These are phyloP conservation scores for Carex scoparia DNA, from an alignment of 176 grass and related monocot species.

Conservation along the genomic window DNA sequence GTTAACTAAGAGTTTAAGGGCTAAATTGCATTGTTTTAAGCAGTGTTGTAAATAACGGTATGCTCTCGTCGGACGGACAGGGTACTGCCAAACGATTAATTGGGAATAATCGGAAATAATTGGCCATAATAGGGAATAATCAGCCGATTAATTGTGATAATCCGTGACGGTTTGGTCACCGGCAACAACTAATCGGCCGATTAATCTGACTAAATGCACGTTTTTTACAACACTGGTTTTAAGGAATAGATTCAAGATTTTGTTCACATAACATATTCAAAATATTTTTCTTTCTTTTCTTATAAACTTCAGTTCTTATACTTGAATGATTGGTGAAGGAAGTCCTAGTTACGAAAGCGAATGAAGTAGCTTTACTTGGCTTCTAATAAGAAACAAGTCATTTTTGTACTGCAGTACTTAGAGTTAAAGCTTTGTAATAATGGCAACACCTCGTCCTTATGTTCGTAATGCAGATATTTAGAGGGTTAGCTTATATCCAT, in stretches of 20 bases:
- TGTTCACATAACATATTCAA: neutral
- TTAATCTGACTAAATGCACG: too few species aligned
- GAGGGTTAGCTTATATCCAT: constrained; percentile 93
- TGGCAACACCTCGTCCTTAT: neutral
- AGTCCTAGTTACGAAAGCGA: neutral
- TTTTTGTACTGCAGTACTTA: neutral
- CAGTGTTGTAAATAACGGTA: too few species aligned
- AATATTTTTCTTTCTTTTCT: neutral
- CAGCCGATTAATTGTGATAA: too few species aligned
- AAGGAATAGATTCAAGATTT: neutral
- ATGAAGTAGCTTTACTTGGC: neutral
- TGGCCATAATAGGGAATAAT: too few species aligned
- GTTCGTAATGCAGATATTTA: constrained; percentile 62
- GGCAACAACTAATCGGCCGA: too few species aligned
- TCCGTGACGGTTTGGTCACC: too few species aligned
- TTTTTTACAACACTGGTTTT: neutral
- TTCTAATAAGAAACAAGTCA: neutral
- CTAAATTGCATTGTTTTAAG: neutral
- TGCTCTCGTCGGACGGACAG: too few species aligned
- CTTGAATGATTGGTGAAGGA: neutral
- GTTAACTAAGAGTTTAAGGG: neutral
- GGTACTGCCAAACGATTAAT: too few species aligned
- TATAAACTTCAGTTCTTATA: neutral
- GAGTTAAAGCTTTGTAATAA: neutral
- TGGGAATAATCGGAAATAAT: too few species aligned